Evolutionary conservation across 78 protist species (phyloP), one percentile per base, ranked within the genome.

Genomic region (Dictyostelium intermedium): DNA sequence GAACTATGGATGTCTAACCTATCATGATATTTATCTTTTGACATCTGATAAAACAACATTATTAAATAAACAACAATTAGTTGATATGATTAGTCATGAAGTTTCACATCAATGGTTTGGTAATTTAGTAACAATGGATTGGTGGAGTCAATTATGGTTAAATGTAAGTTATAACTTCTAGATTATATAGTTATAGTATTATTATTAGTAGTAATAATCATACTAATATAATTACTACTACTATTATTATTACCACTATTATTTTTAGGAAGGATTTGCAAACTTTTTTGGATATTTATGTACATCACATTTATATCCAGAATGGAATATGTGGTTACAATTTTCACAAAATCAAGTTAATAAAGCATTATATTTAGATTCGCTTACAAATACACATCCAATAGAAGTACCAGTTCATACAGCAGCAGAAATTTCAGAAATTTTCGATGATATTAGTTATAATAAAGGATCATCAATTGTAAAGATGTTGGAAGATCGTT

Each of bases 141-240:
- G 98, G 99, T 98, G 99, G 99, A 89, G 32, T 32, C 77, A 69
- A 69, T 82, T 98, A 7, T 98, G 98, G 95, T 91, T 97, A 35
- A 97, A 97, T 56, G 98, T n/a, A n/a, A n/a, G n/a, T n/a, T n/a
- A n/a, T n/a, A n/a, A n/a, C n/a, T n/a, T n/a, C n/a, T n/a, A 96
- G 66, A 95, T 92, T 20, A 41, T 37, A 14, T 61, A n/a, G n/a
- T n/a, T n/a, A n/a, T n/a, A n/a, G n/a, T n/a, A n/a, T n/a, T n/a
- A n/a, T n/a, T n/a, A n/a, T n/a, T n/a, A n/a, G n/a, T n/a, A n/a
- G n/a, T n/a, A n/a, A n/a, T n/a, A n/a, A n/a, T n/a, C n/a, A n/a
- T n/a, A n/a, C n/a, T n/a, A n/a, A n/a, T n/a, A n/a, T n/a, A n/a
- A n/a, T n/a, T n/a, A n/a, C n/a, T n/a, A n/a, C n/a, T n/a, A n/a